Percentiles rank a stretch among this genome's conserved stretches.
Evolutionary conservation across 441 rosid genomes (phyloP).

Genomic region (Biscutella laevigata): DNA sequence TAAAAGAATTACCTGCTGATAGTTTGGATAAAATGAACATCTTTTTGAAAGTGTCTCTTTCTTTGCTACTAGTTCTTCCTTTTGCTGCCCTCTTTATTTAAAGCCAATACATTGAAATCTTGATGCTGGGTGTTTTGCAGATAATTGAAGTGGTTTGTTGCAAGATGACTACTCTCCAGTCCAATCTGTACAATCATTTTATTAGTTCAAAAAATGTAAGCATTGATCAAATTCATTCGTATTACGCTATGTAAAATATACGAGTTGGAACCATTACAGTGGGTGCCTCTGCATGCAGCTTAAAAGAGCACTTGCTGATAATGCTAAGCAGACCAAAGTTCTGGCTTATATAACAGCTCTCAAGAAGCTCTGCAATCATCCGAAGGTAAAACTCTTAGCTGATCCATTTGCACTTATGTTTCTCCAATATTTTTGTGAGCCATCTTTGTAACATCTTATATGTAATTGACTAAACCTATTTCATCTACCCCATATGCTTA

Average conservation of each 20-base stretch:
- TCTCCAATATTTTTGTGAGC: background rate
- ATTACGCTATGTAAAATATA: constrained; percentile 33
- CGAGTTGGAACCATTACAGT: constrained; percentile 21
- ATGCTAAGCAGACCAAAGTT: constrained; percentile 72
- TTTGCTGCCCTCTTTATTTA: constrained; percentile 3
- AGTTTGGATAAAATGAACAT: background rate
- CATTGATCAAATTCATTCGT: constrained; percentile 20
- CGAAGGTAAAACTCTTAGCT: constrained; percentile 50
- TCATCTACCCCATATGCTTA: constrained; percentile 4
- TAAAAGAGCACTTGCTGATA: constrained; percentile 70
- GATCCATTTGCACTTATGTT: constrained; percentile 6
- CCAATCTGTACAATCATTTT: constrained; percentile 78
- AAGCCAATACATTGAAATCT: constrained; percentile 13
- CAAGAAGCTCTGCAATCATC: constrained; percentile 99
- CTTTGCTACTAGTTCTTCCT: constrained; percentile 5
- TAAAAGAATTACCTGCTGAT: background rate
- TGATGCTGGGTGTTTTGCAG: constrained; percentile 42
- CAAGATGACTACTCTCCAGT: constrained; percentile 88
- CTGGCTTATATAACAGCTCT: constrained; percentile 97
- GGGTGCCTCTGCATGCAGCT: constrained; percentile 44
- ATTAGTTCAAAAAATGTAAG: constrained; percentile 92
- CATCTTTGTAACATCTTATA: constrained; percentile 11
- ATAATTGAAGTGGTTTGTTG: constrained; percentile 96
- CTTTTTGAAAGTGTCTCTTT: constrained; percentile 6
- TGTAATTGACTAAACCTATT: background rate